A percentile compares a stretch with the other conserved stretches of the same genome.
Conservation (phyloP, 2,329 filamentous ascomycete genomes). For the Aspergillus texensis region DNA sequence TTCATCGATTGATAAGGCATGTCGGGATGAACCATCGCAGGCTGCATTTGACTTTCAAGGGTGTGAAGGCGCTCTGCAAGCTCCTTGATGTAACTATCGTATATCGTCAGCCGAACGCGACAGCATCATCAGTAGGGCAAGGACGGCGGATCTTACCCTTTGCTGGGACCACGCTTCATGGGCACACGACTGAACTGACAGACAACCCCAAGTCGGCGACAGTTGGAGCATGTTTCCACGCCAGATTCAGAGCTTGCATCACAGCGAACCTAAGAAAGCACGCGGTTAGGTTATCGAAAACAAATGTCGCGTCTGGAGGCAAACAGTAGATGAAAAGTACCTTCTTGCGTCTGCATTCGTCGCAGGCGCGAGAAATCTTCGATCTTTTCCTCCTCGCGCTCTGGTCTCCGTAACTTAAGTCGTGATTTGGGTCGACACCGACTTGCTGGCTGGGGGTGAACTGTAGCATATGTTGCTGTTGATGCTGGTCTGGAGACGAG, state of each 20-base stretch:
- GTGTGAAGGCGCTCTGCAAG: slow-evolving; percentile 81
- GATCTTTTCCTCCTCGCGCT: slow-evolving; percentile 74
- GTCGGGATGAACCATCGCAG: slow-evolving; percentile 41
- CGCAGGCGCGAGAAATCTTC: slow-evolving; percentile 85
- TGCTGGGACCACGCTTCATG: slow-evolving; percentile 85
- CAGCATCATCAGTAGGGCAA: neutral
- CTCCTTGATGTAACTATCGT: slow-evolving; percentile 80
- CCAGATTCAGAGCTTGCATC: slow-evolving; percentile 76
- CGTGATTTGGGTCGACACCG: slow-evolving; percentile 48
- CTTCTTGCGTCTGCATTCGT: slow-evolving; percentile 87
- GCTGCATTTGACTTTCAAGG: slow-evolving; percentile 74
- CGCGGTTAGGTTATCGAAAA: slow-evolving; percentile 25
- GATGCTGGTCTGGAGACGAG: slow-evolving; percentile 41
- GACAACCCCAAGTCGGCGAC: slow-evolving; percentile 71
- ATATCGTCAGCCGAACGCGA: slow-evolving; percentile 23
- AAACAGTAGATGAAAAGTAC: slow-evolving; percentile 33
- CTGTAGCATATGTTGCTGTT: slow-evolving; percentile 45
- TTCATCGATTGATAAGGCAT: slow-evolving; percentile 48
- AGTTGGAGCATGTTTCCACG: slow-evolving; percentile 77
- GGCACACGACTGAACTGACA: slow-evolving; percentile 87
- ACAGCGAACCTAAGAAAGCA: slow-evolving; percentile 67
- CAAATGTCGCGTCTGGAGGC: slow-evolving; percentile 16
- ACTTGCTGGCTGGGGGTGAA: slow-evolving; percentile 49
- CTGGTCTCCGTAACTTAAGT: slow-evolving; percentile 59
- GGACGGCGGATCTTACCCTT: slow-evolving; percentile 63